These are phyloP conservation scores for Wickerhamomyces sydowiorum DNA, from an alignment of 805 yeast species.

Conservation along the genomic window DNA sequence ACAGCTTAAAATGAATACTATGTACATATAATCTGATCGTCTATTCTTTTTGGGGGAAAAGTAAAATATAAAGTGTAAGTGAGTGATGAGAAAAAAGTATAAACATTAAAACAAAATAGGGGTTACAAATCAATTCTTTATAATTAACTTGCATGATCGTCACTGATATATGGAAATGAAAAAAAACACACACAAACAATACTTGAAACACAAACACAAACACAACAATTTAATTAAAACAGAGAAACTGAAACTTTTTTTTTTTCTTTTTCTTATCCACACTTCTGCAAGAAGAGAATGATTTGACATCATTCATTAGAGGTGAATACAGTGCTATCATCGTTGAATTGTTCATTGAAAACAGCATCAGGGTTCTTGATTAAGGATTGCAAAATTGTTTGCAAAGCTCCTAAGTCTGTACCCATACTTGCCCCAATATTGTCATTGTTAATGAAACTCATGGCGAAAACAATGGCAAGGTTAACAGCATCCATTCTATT, in stretches of 20 bases:
- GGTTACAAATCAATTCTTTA: not conserved
- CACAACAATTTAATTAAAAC: not conserved
- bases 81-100: not conserved
- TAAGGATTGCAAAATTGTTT: constrained; percentile 43
- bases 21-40: not conserved
- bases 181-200: not conserved
- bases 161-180: not conserved
- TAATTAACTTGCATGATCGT: not conserved
- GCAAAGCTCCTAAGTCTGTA: constrained; percentile 47
- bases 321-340: constrained; percentile 1
- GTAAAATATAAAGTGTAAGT: not conserved
- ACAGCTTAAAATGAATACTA: not conserved
- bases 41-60: not conserved
- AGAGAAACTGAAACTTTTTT: not conserved
- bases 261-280: not conserved
- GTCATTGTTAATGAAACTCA: constrained; percentile 49
- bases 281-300: not conserved
- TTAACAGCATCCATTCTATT: constrained; percentile 90
- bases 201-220: not conserved
- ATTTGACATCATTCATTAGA: not conserved
- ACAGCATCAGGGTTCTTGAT: constrained; percentile 34
- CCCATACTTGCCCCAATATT: constrained; percentile 39
- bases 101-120: too few species aligned
- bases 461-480: constrained; percentile 81
- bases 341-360: constrained; percentile 14